Base-by-base conservation (phyloP, 768 basidiomycete genomes). In the Trametes elegans region DNA sequence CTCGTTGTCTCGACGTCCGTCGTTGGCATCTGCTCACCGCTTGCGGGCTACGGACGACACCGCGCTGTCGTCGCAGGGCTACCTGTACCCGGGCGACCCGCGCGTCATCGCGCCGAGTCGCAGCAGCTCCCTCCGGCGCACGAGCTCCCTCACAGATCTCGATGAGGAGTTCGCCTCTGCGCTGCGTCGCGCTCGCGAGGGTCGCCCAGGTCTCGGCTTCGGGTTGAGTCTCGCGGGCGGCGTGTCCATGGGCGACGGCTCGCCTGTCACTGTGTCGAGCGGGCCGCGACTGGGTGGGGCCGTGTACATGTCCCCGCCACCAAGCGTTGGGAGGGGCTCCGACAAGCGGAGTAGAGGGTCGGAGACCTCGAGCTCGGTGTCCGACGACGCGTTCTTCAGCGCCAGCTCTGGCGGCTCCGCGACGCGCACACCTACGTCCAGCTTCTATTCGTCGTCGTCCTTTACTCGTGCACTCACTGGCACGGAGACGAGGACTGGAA, bases 91-190 rank as follows among this genome's bases (percentile, higher is more conserved):
- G 7, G 85, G 87, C 3, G 90, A 89, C 62, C 78, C 80, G 16
- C 80, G 90, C 7, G 84, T 83, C 13, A 92, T 93, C 56, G 80
- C 81, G 7, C 84, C 87, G 3, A 82, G 84, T 50, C 76, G 82
- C 14, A 82, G 81, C 62, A 79, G 79, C 53, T 79, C 78, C 1
- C 59, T 83, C 23, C 73, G 82, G 32, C 73, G 87, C 38, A 88
- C 85, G n/a, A 86, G 81, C 39, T 91, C 87, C 0, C 77, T 88
- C 73, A 85, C 85, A 0, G 90, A 92, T 62, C 72, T 93, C n/a
- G 88, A 76, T 69, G 74, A 82, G 52, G 85, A 78, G 51, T 82
- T 77, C 41, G 76, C 72, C 32, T 73, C 73, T 21, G 80, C 73
- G 19, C 66, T 77, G 42, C 70, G 71, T 51, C 72, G 71, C 36